These are phyloP conservation scores for Hymenoscyphus albidus DNA, from an alignment of 2,329 filamentous ascomycete species.

Conservation along the genomic window DNA sequence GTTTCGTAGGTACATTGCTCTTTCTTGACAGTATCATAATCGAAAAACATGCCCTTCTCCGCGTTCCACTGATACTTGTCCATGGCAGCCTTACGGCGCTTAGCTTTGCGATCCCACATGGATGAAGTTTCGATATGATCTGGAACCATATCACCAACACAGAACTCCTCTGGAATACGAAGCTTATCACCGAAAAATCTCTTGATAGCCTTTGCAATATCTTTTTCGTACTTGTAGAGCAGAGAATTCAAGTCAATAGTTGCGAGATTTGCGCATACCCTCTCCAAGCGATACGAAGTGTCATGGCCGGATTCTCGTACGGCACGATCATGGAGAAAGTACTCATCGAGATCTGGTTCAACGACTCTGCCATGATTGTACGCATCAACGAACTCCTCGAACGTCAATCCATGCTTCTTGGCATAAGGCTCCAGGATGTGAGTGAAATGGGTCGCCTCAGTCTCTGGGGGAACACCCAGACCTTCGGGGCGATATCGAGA, in stretches of 20 bases:
- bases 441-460: slow-evolving; percentile 51
- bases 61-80: slow-evolving; percentile 95
- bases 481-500: slow-evolving; percentile 51
- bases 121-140: slow-evolving; percentile 77
- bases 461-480: slow-evolving; percentile 52
- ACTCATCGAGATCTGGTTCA: slow-evolving; percentile 88
- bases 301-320: slow-evolving; percentile 97
- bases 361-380: slow-evolving; percentile 76
- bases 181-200: slow-evolving; percentile 80
- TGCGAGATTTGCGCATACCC: slow-evolving; percentile 79
- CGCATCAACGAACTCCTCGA: slow-evolving; percentile 78
- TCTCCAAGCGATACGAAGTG: slow-evolving; percentile 89
- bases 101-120: slow-evolving; percentile 84
- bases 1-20: slow-evolving; percentile 81
- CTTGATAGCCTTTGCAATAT: slow-evolving; percentile 84
- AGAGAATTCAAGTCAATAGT: slow-evolving; percentile 94
- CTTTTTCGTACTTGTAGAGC: slow-evolving; percentile 94
- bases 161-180: slow-evolving; percentile 78
- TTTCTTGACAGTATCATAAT: slow-evolving; percentile 85
- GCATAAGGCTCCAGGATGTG: slow-evolving; percentile 38
- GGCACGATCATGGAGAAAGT: slow-evolving; percentile 93
- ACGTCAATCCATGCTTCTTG: slow-evolving; percentile 67
- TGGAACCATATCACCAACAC: slow-evolving; percentile 60
- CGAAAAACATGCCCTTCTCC: slow-evolving; percentile 92
- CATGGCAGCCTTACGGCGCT: slow-evolving; percentile 77